Evolutionary conservation across 495 filamentous ascomycete species (phyloP).

Genomic region (Penicillium parvum): DNA sequence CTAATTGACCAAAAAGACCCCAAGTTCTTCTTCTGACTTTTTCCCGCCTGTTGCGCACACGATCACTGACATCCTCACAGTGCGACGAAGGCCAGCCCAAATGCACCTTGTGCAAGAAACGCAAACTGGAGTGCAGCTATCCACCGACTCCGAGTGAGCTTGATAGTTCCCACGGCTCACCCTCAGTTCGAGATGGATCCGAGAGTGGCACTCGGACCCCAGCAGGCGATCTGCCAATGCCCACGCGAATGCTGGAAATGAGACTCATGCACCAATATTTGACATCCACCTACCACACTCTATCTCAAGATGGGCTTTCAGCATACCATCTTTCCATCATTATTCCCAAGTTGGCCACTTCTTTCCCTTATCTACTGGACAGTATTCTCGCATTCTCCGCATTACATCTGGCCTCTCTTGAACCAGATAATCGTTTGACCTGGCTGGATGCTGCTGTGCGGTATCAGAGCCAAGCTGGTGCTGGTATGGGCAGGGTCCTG

Average conservation of each 20-base stretch:
- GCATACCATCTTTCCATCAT: slow-evolving; percentile 37
- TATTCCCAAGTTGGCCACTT: slow-evolving; percentile 41
- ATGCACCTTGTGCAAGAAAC: slow-evolving; percentile 35
- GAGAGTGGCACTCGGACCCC: slow-evolving; percentile 13
- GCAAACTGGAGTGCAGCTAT: slow-evolving; percentile 36
- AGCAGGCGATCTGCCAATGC: slow-evolving; percentile 8
- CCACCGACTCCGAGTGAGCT: slow-evolving; percentile 23
- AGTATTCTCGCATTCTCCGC: slow-evolving; percentile 45
- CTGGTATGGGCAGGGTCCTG: slow-evolving; percentile 28
- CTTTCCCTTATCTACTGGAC: slow-evolving; percentile 43
- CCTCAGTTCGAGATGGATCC: slow-evolving; percentile 19
- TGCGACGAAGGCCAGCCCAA: slow-evolving; percentile 35
- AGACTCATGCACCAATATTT: slow-evolving; percentile 38
- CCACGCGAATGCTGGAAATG: slow-evolving; percentile 36
- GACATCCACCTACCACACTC: slow-evolving; percentile 30
- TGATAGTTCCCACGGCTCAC: slow-evolving; percentile 24
- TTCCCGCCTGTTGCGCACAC: not conserved
- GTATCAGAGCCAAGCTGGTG: slow-evolving; percentile 36
- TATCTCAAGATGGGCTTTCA: slow-evolving; percentile 27
- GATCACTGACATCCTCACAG: slow-evolving; percentile 17
- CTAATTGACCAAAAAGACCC: too few species aligned
- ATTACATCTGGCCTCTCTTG: slow-evolving; percentile 40
- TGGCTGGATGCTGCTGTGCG: slow-evolving; percentile 33
- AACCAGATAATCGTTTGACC: slow-evolving; percentile 22
- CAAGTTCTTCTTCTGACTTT: not conserved